Conservation (phyloP, 192 early-diverging fungal species). For the Gigaspora rosea region DNA sequence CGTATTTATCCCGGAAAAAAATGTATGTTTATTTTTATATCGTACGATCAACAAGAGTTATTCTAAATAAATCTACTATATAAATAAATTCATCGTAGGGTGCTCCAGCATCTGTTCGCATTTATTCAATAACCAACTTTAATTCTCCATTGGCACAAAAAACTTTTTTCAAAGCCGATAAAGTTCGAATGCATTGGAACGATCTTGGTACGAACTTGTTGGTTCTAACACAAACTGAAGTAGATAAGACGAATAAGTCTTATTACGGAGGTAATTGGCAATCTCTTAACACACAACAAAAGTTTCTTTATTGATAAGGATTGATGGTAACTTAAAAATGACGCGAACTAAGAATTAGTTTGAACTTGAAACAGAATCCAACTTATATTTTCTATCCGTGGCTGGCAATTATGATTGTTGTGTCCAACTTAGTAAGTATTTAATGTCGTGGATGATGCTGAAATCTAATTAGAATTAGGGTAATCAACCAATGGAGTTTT, state of each 20-base stretch:
- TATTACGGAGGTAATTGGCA: slow-evolving; percentile 78
- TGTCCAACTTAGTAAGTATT: slow-evolving; percentile 62
- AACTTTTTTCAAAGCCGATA: slow-evolving; percentile 96
- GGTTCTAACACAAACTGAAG: slow-evolving; percentile 92
- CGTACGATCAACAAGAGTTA: background rate
- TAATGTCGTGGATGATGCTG: too few species aligned
- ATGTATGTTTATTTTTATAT: slow-evolving; percentile 32
- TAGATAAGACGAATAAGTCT: slow-evolving; percentile 91
- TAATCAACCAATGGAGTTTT: too few species aligned
- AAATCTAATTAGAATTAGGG: too few species aligned
- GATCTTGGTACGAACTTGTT: slow-evolving; percentile 81
- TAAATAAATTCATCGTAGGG: slow-evolving; percentile 40
- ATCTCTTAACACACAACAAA: too few species aligned
- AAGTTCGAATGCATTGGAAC: slow-evolving; percentile 94
- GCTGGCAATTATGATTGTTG: slow-evolving; percentile 92
- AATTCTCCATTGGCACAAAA: slow-evolving; percentile 75
- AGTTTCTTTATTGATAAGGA: too few species aligned
- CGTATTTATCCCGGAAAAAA: slow-evolving; percentile 88
- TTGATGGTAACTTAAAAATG: too few species aligned
- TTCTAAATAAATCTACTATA: background rate
- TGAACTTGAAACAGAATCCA: slow-evolving; percentile 62
- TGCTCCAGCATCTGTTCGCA: slow-evolving; percentile 80
- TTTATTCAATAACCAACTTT: slow-evolving; percentile 83
- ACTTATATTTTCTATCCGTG: slow-evolving; percentile 87
- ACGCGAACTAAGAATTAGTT: too few species aligned